Evolutionary conservation across 2,329 filamentous ascomycete genomes (phyloP).

Genomic region (Trichoderma brevicompactum): DNA sequence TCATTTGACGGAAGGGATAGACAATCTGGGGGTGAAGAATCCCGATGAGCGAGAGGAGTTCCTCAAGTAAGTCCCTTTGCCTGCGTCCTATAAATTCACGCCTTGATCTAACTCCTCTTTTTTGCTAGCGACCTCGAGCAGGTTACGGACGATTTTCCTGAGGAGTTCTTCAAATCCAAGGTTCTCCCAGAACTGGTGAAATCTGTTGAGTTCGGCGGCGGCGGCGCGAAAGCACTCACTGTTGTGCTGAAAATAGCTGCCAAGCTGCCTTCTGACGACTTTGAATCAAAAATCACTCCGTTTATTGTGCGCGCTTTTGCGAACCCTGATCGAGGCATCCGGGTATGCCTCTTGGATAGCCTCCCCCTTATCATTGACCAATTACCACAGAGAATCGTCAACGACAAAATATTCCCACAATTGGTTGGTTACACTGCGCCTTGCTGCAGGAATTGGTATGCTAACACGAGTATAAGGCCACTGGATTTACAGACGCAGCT

Average conservation of each 20-base stretch:
- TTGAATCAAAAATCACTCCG: conserved; percentile 80
- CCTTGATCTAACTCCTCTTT: conserved; percentile 42
- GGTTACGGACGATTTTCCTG: conserved; percentile 90
- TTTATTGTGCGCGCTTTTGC: conserved; percentile 85
- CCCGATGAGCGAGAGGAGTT: conserved; percentile 85
- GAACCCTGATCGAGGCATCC: conserved; percentile 88
- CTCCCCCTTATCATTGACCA: conserved; percentile 90
- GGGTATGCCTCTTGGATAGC: conserved; percentile 88
- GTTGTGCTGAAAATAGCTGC: conserved; percentile 89
- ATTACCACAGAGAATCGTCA: conserved; percentile 84
- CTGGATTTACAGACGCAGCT: conserved; percentile 89
- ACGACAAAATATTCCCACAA: conserved; percentile 95
- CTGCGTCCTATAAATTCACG: conserved; percentile 33
- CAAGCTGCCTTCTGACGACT: conserved; percentile 89
- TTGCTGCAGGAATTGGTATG: background rate
- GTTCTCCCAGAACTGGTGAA: conserved; percentile 95
- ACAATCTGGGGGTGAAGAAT: conserved; percentile 86
- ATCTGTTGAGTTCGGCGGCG: conserved; percentile 96
- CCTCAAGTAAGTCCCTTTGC: conserved; percentile 59
- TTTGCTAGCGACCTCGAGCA: conserved; percentile 72
- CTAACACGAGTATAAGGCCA: conserved; percentile 61
- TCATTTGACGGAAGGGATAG: conserved; percentile 87
- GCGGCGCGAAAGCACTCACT: conserved; percentile 85
- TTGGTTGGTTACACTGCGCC: conserved; percentile 59
- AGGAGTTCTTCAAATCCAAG: conserved; percentile 98